Conservation (phyloP, 1,139 yeast genomes). For the Saccharomyces uvarum region DNA sequence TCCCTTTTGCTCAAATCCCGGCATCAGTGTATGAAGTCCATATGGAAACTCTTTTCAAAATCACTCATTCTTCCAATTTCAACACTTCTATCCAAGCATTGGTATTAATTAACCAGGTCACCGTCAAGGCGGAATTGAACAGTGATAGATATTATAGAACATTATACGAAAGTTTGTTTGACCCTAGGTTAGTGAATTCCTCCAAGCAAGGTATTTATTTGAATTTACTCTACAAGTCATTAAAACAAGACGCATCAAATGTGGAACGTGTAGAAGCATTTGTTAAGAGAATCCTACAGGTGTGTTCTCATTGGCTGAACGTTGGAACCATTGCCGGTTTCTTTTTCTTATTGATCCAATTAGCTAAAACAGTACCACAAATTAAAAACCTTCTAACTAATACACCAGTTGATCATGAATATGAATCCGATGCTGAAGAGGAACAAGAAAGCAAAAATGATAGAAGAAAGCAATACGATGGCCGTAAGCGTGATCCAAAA, state of each 20-base stretch:
- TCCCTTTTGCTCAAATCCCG: constrained; percentile 81
- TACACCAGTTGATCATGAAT: constrained; percentile 35
- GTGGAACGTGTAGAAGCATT: constrained; percentile 73
- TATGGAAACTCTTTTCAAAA: constrained; percentile 74
- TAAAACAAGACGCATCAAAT: constrained; percentile 59
- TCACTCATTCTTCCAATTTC: constrained; percentile 90
- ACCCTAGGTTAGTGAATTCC: constrained; percentile 71
- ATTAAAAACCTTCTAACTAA: constrained; percentile 43
- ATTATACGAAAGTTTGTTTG: constrained; percentile 80
- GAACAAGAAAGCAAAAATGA: constrained; percentile 20
- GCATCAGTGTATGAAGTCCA: constrained; percentile 67
- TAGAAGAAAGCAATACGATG: constrained; percentile 50
- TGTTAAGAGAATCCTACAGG: constrained; percentile 82
- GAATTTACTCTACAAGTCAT: constrained; percentile 75
- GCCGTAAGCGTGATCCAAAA: constrained; percentile 84
- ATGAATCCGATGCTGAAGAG: constrained; percentile 31
- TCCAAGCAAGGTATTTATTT: constrained; percentile 87
- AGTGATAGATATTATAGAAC: constrained; percentile 80
- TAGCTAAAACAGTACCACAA: constrained; percentile 47
- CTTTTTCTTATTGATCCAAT: constrained; percentile 65
- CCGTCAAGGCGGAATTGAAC: constrained; percentile 47
- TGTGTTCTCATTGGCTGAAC: constrained; percentile 78
- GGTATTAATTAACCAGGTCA: constrained; percentile 72
- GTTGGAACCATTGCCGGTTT: constrained; percentile 90
- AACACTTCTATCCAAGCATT: constrained; percentile 92